These are phyloP conservation scores for Camelina hispida DNA, from an alignment of 345 rosid species.

Conservation along the genomic window DNA sequence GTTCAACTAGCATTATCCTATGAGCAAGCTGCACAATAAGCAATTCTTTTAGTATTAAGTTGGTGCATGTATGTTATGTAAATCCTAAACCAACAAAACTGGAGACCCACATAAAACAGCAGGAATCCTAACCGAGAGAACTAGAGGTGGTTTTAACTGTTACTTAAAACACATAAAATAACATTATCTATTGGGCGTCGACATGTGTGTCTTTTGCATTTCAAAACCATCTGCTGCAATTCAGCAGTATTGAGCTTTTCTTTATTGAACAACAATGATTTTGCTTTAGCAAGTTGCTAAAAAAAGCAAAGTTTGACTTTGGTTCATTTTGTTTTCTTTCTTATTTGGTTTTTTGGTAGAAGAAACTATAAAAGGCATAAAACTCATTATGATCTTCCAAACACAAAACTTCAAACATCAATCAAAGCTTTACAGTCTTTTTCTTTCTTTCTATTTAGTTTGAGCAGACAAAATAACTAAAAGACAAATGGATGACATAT, in stretches of 20 bases:
- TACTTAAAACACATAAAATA: not conserved
- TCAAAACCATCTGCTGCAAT: slow-evolving; percentile 34
- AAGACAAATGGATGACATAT: slow-evolving; percentile 54
- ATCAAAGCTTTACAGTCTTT: slow-evolving; percentile 18
- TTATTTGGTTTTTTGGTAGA: not conserved
- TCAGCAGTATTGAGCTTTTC: slow-evolving; percentile 13
- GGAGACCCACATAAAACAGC: not conserved
- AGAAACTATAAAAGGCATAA: slow-evolving; percentile 33
- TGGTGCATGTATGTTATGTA: not conserved
- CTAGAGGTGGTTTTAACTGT: slow-evolving; percentile 1
- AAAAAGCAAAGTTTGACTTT: slow-evolving; percentile 27
- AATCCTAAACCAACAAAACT: slow-evolving; percentile 21
- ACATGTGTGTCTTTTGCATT: slow-evolving; percentile 5
- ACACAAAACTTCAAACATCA: slow-evolving; percentile 28
- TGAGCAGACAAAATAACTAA: not conserved
- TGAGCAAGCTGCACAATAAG: not conserved
- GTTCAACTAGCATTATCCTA: not conserved
- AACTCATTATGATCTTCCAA: not conserved
- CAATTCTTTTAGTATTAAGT: not conserved
- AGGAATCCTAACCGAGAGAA: not conserved
- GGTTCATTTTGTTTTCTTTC: not conserved
- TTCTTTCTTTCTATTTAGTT: not conserved
- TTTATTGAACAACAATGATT: no score
- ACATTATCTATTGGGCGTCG: slow-evolving; percentile 12
- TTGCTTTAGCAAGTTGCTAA: slow-evolving; percentile 21